Percentiles rank a stretch among this genome's conserved stretches.
These are phyloP conservation scores for Stropharia rugosoannulata DNA, from an alignment of 768 basidiomycete species.

Conservation along the genomic window DNA sequence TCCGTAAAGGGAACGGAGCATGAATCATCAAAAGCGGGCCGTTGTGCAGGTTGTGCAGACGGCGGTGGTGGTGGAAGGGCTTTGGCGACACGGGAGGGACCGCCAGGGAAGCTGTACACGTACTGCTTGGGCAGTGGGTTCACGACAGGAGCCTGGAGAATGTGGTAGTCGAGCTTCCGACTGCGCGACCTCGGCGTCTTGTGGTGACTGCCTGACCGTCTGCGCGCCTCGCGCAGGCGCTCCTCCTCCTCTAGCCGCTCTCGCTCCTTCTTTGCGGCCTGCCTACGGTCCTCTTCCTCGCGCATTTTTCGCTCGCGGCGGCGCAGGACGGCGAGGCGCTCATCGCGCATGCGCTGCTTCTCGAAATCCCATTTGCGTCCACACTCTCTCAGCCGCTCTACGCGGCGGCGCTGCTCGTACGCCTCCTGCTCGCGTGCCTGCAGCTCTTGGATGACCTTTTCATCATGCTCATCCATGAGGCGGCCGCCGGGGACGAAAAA, in stretches of 20 bases:
- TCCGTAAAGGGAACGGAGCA: conserved; percentile 53
- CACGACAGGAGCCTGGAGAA: background rate
- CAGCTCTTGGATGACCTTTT: conserved; percentile 33
- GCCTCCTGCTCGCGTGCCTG: conserved; percentile 38
- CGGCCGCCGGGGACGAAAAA: conserved; percentile 44
- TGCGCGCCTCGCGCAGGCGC: conserved; percentile 7
- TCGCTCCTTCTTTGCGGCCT: conserved; percentile 25
- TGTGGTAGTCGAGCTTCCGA: conserved; percentile 2
- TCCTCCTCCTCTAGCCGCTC: conserved; percentile 19
- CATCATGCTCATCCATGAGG: conserved; percentile 42
- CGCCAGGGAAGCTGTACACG: conserved; percentile 23
- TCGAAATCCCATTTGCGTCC: conserved; percentile 49
- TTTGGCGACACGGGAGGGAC: conserved; percentile 1
- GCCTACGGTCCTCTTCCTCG: conserved; percentile 26
- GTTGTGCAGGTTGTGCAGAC: conserved; percentile 23
- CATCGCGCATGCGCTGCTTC: conserved; percentile 40
- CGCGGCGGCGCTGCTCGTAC: conserved; percentile 32
- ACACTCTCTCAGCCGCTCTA: conserved; percentile 42
- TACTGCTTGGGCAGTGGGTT: conserved; percentile 10
- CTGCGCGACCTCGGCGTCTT: background rate
- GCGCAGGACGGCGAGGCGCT: conserved; percentile 32
- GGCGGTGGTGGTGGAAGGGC: conserved; percentile 4
- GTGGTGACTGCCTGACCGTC: conserved; percentile 11
- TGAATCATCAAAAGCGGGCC: conserved; percentile 30
- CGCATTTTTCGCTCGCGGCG: conserved; percentile 27